Evolutionary conservation across 306 rosid genomes (phyloP).

Genomic region (Inga oerstediana): DNA sequence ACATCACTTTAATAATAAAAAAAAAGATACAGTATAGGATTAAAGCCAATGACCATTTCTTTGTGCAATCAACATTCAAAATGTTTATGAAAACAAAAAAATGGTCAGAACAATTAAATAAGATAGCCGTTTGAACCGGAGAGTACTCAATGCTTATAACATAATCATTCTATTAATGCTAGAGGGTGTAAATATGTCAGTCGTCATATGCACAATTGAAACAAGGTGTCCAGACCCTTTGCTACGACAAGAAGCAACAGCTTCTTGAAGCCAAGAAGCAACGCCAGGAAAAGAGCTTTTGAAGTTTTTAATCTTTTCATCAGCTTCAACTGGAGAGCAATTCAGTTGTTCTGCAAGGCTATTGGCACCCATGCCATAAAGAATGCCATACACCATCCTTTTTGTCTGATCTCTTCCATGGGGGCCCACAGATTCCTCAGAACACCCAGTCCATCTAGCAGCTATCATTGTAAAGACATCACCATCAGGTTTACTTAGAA

Average conservation of each 20-base stretch:
- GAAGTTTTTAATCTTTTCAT: conserved; percentile 76
- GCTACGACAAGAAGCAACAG: conserved; percentile 66
- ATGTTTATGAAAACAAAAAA: conserved; percentile 9
- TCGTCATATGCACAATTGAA: conserved; percentile 25
- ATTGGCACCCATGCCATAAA: conserved; percentile 95
- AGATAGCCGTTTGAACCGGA: conserved; percentile 9
- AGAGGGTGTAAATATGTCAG: conserved; percentile 13
- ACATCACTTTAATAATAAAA: background rate
- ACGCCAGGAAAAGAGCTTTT: conserved; percentile 87
- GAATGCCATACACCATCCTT: conserved; percentile 92
- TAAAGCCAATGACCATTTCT: background rate
- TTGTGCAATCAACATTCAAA: background rate
- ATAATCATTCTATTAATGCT: background rate
- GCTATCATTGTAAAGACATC: conserved; percentile 91
- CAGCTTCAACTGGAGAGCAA: conserved; percentile 80
- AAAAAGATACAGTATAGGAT: background rate
- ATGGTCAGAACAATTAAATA: background rate
- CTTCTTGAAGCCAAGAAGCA: conserved; percentile 92
- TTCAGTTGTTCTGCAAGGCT: conserved; percentile 86
- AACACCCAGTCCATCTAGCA: conserved; percentile 81
- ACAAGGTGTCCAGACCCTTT: conserved; percentile 74
- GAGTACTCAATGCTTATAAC: conserved; percentile 15
- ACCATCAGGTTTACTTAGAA: conserved; percentile 71
- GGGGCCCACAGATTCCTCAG: conserved; percentile 69
- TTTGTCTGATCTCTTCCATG: conserved; percentile 86